phyloP scores from a whole-genome alignment of 2,329 filamentous ascomycete species.

The Fusarium newnesense region DNA sequence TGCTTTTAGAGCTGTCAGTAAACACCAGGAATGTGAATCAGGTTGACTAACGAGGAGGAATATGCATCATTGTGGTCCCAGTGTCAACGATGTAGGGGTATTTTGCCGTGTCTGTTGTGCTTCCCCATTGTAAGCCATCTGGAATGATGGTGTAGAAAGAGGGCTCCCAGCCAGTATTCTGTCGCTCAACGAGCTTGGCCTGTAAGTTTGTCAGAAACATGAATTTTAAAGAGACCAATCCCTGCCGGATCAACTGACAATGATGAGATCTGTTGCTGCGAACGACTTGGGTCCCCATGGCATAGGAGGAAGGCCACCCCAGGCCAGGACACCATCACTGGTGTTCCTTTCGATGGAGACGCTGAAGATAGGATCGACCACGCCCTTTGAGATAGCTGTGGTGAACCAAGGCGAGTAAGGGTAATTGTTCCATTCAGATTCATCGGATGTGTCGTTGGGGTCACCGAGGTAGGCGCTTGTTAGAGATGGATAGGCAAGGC shows the following conservation, averaged over 20 bases:
- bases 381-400: constrained; percentile 58
- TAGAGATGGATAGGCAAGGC: constrained; percentile 61
- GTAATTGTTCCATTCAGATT: constrained; percentile 51
- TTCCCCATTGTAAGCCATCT: constrained; percentile 58
- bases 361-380: constrained; percentile 58
- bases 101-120: constrained; percentile 53
- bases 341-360: constrained; percentile 60
- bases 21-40: too few relatives aligned
- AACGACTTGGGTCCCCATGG: constrained; percentile 44
- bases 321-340: constrained; percentile 57
- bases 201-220: constrained; percentile 36
- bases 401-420: constrained; percentile 61
- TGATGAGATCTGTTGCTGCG: constrained; percentile 55
- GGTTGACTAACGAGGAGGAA: constrained; percentile 57
- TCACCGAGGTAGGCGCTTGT: constrained; percentile 59
- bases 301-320: constrained; percentile 58
- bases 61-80: constrained; percentile 61
- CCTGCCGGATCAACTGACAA: constrained; percentile 50
- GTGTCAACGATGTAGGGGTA: constrained; percentile 64
- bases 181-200: constrained; percentile 55
- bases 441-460: constrained; percentile 50
- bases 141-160: constrained; percentile 65
- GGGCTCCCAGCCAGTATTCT: constrained; percentile 55
- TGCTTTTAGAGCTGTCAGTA: constrained; percentile 44
- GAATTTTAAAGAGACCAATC: not conserved